A percentile compares a stretch with the other conserved stretches of the same genome.
Conservation (phyloP, 1,284 basidiomycete genomes). For the Gomphus sp. region DNA sequence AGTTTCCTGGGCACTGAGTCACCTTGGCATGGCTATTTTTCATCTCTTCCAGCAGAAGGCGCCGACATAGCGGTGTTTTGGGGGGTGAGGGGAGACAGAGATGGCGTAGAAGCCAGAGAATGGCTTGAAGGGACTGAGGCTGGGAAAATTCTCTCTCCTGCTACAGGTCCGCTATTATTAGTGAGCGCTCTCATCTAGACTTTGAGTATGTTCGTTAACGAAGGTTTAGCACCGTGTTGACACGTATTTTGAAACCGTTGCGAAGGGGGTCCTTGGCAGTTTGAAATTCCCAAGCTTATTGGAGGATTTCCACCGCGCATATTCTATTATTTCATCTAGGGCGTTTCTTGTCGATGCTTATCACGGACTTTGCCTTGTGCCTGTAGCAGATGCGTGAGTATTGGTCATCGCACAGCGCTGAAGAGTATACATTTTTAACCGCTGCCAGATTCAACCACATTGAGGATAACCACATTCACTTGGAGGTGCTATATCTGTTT, state of each 20-base stretch:
- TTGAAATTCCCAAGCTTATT: constrained; percentile 24
- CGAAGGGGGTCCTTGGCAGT: constrained; percentile 25
- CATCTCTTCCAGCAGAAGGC: constrained; percentile 43
- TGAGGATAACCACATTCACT: constrained; percentile 64
- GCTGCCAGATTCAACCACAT: constrained; percentile 73
- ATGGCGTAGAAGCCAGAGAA: constrained; percentile 27
- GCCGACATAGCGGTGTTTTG: constrained; percentile 62
- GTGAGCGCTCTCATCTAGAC: not conserved
- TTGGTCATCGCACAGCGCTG: not conserved
- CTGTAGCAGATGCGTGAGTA: constrained; percentile 78
- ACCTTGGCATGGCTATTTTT: constrained; percentile 58
- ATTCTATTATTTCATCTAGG: constrained; percentile 75
- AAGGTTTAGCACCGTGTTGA: constrained; percentile 34
- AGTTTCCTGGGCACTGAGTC: constrained; percentile 37
- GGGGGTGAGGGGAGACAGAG: constrained; percentile 25
- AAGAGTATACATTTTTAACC: not conserved
- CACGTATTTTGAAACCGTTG: constrained; percentile 36
- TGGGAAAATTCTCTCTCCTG: constrained; percentile 19
- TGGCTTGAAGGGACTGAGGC: constrained; percentile 44
- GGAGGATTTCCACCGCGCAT: constrained; percentile 57
- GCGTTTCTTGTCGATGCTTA: constrained; percentile 84
- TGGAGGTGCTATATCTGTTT: constrained; percentile 44
- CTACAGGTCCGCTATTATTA: not conserved
- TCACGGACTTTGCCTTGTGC: constrained; percentile 81
- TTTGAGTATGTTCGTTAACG: not conserved